Percentiles rank a stretch among this genome's conserved stretches.
These are phyloP conservation scores for Leccinum variicolor DNA, from an alignment of 768 basidiomycete genomes.

Conservation along the genomic window DNA sequence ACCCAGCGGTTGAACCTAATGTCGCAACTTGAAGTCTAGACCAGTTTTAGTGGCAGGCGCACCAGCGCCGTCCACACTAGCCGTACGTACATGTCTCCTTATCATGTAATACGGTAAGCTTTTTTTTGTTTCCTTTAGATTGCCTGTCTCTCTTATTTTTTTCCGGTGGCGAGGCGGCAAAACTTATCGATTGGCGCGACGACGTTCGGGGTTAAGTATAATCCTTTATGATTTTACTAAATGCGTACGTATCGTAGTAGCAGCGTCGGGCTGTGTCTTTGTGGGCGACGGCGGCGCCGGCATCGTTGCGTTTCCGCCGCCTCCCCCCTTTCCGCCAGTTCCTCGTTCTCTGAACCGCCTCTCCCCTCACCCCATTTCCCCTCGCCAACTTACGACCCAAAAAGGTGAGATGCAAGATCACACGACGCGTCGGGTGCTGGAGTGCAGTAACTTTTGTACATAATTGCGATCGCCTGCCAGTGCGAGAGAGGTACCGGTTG, in stretches of 20 bases:
- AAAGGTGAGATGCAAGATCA: not conserved
- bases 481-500: not conserved
- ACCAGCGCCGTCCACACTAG: not conserved
- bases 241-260: not conserved
- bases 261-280: not conserved
- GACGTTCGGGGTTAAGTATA: not conserved
- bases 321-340: not conserved
- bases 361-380: not conserved
- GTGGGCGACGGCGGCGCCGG: not conserved
- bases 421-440: not conserved
- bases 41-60: not conserved
- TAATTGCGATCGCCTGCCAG: not conserved
- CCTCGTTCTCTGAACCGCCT: not conserved
- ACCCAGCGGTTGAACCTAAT: not conserved
- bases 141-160: not conserved
- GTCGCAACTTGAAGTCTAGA: not conserved
- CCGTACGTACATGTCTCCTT: not conserved
- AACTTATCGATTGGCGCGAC: not conserved
- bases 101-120: not conserved
- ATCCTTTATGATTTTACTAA: not conserved
- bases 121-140: not conserved
- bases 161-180: not conserved
- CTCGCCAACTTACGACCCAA: not conserved
- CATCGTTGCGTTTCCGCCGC: not conserved
- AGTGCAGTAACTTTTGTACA: not conserved